Evolutionary conservation across 2,329 filamentous ascomycete genomes (phyloP), one percentile per base, ranked within the genome.

Genomic region (Pezicula carpinea): DNA sequence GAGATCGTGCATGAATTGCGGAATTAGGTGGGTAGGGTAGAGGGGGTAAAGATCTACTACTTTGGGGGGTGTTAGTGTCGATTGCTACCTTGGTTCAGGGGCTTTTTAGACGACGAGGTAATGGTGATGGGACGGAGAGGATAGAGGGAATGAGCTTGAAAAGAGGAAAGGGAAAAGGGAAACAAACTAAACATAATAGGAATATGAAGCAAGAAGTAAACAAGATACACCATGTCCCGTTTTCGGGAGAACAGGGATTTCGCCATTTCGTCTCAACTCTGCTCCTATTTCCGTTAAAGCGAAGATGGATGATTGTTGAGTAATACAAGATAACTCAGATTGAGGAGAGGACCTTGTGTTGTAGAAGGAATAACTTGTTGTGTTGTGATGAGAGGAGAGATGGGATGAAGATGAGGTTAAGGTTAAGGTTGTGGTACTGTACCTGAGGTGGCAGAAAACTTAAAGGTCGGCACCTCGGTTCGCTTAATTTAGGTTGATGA

Each of bases 151-250:
- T 44, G 34, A 19, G 34, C 7, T 26, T 26, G n/a, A 18, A 11
- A 14, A 35, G 18, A 17, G 3, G 33, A 35, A 14, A 17, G n/a
- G n/a, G 10, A 26, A 14, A 18, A 19, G 21, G 29, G 4, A 39
- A 18, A 62, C 72, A 53, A 66, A 83, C 81, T 64, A 52, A 84
- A 73, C 66, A 84, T 77, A 33, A 84, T 69, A 1, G 80, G 79
- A 29, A 85, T 61, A 58, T 84, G 80, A 18, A 78, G 74, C 43
- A 71, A 46, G 64, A 87, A 86, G 68, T 85, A 85, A 33, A 73
- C 54, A 5, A 85, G 68, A 55, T 80, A 79, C 4, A 50, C 49
- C 1, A 62, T 52, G 39, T 65, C 63, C 29, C 57, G 50, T 43
- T 64, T 65, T 14, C 62, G 59, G 0, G 54, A 49, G 18, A 60